A percentile compares a stretch with the other conserved stretches of the same genome.
Evolutionary conservation across 2,329 filamentous ascomycete species (phyloP).

Genomic region (Bimuria novae-zelandiae): DNA sequence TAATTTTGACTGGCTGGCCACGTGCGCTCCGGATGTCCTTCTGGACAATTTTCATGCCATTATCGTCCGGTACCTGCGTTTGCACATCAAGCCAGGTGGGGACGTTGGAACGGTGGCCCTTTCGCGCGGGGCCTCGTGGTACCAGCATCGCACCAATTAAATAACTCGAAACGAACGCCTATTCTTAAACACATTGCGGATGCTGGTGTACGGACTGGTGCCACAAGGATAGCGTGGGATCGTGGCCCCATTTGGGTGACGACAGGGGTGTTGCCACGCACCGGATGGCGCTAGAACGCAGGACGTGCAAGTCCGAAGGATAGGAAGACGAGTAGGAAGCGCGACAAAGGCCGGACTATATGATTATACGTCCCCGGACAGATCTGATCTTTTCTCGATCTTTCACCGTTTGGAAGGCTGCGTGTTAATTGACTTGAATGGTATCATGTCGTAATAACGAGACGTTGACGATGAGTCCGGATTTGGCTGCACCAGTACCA

Average conservation of each 20-base stretch:
- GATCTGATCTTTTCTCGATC: not conserved
- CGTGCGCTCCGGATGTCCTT: not conserved
- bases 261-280: not conserved
- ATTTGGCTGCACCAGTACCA: slow-evolving; percentile 1
- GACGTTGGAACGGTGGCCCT: slow-evolving; percentile 6
- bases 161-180: not conserved
- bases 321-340: not conserved
- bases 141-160: not conserved
- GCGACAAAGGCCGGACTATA: slow-evolving; percentile 2
- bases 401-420: not conserved
- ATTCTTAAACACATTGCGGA: slow-evolving; percentile 4
- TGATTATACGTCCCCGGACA: slow-evolving; percentile 4
- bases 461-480: not conserved
- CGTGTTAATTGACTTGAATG: not conserved
- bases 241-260: slow-evolving; percentile 1
- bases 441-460: slow-evolving; percentile 4
- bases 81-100: not conserved
- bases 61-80: not conserved
- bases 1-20: not conserved
- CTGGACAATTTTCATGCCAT: not conserved
- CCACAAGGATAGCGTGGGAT: slow-evolving; percentile 7
- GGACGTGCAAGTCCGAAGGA: slow-evolving; percentile 6
- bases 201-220: slow-evolving; percentile 5
- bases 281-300: slow-evolving; percentile 6
- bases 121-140: not conserved